Evolutionary conservation across 2,329 filamentous ascomycete species (phyloP).

Genomic region (Alternaria metachromatica): DNA sequence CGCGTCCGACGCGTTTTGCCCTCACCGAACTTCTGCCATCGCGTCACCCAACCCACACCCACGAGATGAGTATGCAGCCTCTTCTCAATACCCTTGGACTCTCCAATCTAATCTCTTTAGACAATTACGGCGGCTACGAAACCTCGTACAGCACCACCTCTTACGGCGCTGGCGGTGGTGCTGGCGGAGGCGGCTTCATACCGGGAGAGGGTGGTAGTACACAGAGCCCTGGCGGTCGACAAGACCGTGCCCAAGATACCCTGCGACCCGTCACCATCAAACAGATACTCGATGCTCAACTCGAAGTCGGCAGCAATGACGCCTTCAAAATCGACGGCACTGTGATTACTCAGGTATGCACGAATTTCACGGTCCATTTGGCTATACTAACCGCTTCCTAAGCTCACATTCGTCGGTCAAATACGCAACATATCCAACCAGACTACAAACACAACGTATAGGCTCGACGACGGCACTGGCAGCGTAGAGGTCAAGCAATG

Average conservation of each 20-base stretch:
- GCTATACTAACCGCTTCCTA: conserved; percentile 33
- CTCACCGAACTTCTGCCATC: conserved; percentile 16
- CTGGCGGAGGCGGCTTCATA: conserved; percentile 67
- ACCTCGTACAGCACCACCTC: conserved; percentile 58
- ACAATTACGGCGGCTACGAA: conserved; percentile 48
- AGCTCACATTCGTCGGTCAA: conserved; percentile 88
- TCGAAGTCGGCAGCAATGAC: conserved; percentile 63
- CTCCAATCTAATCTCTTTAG: conserved; percentile 24
- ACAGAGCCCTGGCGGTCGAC: conserved; percentile 50
- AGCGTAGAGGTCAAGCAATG: conserved; percentile 90
- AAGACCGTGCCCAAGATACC: conserved; percentile 76
- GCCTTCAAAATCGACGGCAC: conserved; percentile 79
- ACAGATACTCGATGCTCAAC: conserved; percentile 81
- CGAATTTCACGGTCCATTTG: not conserved
- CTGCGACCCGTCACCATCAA: conserved; percentile 95
- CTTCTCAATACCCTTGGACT: not conserved
- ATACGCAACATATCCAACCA: conserved; percentile 86
- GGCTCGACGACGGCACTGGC: conserved; percentile 93
- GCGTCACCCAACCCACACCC: conserved; percentile 15
- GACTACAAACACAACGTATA: conserved; percentile 89
- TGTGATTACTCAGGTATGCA: conserved; percentile 66
- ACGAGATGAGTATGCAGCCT: conserved; percentile 27
- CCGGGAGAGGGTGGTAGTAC: conserved; percentile 58
- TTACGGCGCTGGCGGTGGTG: conserved; percentile 62
- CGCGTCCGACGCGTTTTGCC: conserved; percentile 42